Evolutionary conservation across 805 yeast genomes (phyloP).

Genomic region (Ogataea corticis): DNA sequence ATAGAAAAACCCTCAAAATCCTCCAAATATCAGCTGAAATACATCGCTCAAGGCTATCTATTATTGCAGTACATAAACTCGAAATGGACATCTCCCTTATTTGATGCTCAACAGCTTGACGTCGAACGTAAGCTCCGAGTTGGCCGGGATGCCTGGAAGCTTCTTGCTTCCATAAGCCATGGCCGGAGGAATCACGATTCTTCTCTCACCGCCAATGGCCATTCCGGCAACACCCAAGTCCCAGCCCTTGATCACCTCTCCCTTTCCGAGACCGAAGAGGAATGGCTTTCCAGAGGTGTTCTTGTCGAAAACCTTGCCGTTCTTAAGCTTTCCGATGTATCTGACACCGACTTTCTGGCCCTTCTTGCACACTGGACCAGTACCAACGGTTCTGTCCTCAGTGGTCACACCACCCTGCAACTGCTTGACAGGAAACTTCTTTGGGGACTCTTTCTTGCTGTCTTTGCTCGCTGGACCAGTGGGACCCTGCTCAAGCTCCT

Average conservation of each 20-base stretch:
- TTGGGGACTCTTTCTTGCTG: conserved; percentile 31
- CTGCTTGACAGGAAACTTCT: conserved; percentile 70
- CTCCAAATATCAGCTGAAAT: too few species aligned
- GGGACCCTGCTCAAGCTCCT: conserved; percentile 94
- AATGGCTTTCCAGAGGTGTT: conserved; percentile 98
- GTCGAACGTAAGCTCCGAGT: conserved; percentile 94
- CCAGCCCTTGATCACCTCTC: conserved; percentile 99
- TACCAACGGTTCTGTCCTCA: conserved; percentile 90
- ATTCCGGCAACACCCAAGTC: conserved; percentile 98
- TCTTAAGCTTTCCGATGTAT: conserved; percentile 95
- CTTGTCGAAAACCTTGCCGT: conserved; percentile 95
- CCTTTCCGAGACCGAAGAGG: conserved; percentile 85
- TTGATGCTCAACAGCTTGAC: conserved; percentile 90
- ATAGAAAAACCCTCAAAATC: too few species aligned
- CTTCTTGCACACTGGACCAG: conserved; percentile 83
- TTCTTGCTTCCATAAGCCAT: conserved; percentile 95
- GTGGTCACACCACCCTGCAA: conserved; percentile 90
- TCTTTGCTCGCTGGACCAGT: conserved; percentile 43
- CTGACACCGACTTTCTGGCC: conserved; percentile 94
- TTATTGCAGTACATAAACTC: not conserved
- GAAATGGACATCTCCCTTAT: conserved; percentile 39
- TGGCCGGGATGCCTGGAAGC: conserved; percentile 96
- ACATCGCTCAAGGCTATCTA: too few species aligned
- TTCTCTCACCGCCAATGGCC: conserved; percentile 99
- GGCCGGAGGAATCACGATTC: conserved; percentile 92